Base-by-base conservation (phyloP, 495 filamentous ascomycete genomes). In the Cenococcum geophilum region DNA sequence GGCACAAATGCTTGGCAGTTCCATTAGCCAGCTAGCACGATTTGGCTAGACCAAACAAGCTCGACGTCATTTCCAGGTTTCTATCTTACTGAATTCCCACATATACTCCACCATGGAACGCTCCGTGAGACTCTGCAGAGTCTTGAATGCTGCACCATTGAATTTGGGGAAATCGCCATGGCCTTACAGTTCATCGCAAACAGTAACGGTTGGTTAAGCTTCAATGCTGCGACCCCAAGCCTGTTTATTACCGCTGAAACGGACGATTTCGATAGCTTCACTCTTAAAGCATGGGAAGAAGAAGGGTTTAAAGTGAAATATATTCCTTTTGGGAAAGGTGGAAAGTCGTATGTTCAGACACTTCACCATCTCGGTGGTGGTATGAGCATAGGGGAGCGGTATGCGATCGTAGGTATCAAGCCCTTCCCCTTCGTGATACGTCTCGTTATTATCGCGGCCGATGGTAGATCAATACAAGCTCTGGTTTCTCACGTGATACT, bases 261-360 rank as follows among this genome's bases (percentile, higher is more conserved):
- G 12, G 72, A 75, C 0, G 83, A 85, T 3, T 89, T 88, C 63
- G 85, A 88, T 66, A 57, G 70, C 6, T 69, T 79, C 5, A 82
- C 79, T 0, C 59, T 86, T 32, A 73, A 76, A 18, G 76, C 78
- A 27, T 89, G 86, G 86, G 75, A 76, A 27, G 80, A 81, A 55
- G 86, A 90, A 64, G 86, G 86, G 14, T 89, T 88, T 70, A 72
- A 81, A 34, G 83, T 86, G 2, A 69, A 77, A 1, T 89, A 89
- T 62, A 51, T 88, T 0, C 79, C 84, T 0, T 76, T 83, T 62
- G 75, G 78, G 16, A 69, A 72, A 5, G 79, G 78, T 18, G 80
- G 77, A 4, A 80, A 82, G 56, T 75, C 80, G 3, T 87, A 86
- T 65, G 64, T 73, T 11, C 66, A 68, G 47, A 77, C 73, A 52